Conservation (phyloP, 176 grass and related monocot species). For the Saccharum officinarum region DNA sequence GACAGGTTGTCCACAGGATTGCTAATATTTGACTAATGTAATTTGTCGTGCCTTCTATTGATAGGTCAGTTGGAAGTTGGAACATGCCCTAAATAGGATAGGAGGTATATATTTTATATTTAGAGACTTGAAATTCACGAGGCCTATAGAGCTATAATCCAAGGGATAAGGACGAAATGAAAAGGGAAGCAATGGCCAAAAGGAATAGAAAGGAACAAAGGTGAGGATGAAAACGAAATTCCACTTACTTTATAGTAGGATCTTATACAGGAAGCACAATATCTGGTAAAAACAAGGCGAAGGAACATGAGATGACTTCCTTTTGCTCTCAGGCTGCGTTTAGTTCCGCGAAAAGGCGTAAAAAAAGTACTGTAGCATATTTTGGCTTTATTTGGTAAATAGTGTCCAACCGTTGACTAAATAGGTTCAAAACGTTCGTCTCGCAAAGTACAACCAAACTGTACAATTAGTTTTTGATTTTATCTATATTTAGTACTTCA, state of each 20-base stretch:
- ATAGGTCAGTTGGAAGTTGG: conserved; percentile 8
- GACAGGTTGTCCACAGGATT: background rate
- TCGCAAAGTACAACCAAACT: too few species aligned
- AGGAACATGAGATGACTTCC: background rate
- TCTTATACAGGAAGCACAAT: conserved; percentile 12
- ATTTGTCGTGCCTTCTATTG: background rate
- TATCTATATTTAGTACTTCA: too few species aligned
- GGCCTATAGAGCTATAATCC: background rate
- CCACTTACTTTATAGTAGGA: background rate
- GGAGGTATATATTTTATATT: background rate
- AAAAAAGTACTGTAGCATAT: too few species aligned
- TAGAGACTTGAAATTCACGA: conserved; percentile 1
- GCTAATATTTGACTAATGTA: background rate
- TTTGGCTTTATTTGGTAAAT: too few species aligned
- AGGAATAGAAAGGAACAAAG: background rate
- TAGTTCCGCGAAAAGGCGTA: too few species aligned
- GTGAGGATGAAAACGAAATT: conserved; percentile 8
- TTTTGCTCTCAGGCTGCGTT: too few species aligned
- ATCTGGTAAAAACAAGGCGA: conserved; percentile 3
- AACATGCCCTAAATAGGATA: background rate
- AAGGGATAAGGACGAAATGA: background rate
- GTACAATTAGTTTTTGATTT: too few species aligned
- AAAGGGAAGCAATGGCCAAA: background rate
- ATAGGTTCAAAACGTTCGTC: too few species aligned
- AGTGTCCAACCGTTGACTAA: too few species aligned